Evolutionary conservation across 2,329 filamentous ascomycete genomes (phyloP), one percentile per base, ranked within the genome.

Genomic region (Cordyceps javanica): DNA sequence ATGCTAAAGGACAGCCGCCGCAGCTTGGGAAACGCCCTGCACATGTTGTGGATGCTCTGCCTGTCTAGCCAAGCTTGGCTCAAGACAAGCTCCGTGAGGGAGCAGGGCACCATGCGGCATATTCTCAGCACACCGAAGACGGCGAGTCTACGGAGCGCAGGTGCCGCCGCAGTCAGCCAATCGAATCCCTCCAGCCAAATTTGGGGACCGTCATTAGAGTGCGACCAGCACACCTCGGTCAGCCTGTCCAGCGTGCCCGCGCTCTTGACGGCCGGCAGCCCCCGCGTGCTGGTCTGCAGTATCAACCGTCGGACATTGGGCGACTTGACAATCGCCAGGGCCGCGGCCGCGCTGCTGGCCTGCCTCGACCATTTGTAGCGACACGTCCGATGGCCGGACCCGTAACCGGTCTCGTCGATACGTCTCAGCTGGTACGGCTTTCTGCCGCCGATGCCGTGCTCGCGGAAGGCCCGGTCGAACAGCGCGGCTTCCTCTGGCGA

Each of bases 51-150:
- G n/a, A 46, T n/a, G 16, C 13, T 10, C 13, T 19, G 5, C 5
- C 19, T 6, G 2, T 21, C 3, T 7, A 46, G 26, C 2, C 11
- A 10, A 30, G 26, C 23, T 16, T 26, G 1, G 8, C 2, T 5
- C 19, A 50, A 11, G 11, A 25, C n/a, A 5, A 50, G 19, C 16
- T 50, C 46, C 7, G 46, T 25, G 2, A 50, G 10, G 32, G 30
- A 2, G 14, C 21, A 36, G 7, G 46, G 28, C 13, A 7, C 1
- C 26, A 49, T 16, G 28, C n/a, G 0, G 3, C 2, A 0, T 9
- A 36, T 34, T 1, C 5, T 5, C 9, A 1, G 0, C 4, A 49
- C 11, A 11, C 2, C 3, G 10, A 5, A 6, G 11, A 34, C 5
- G 5, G n/a, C n/a, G n/a, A 50, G 19, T 16, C 25, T 50, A 10